Evolutionary conservation across 208 protist genomes (phyloP).

Genomic region (Acanthamoeba culbertsoni): DNA sequence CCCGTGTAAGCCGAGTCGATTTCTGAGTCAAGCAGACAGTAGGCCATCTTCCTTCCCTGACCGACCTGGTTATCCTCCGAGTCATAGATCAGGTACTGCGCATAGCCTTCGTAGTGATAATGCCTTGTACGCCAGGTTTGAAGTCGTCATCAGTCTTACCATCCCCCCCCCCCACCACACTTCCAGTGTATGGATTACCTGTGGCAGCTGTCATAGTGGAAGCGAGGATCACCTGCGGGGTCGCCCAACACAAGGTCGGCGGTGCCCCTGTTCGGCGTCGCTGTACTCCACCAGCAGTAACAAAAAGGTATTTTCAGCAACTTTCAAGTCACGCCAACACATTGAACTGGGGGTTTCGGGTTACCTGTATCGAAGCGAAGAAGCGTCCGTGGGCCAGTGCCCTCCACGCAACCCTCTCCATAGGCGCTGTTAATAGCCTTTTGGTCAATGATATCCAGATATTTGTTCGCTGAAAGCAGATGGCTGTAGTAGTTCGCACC

Average conservation of each 20-base stretch:
- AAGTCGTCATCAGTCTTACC: neutral
- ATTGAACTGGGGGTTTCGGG: neutral
- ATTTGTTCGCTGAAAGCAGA: too few species aligned
- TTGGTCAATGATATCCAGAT: too few species aligned
- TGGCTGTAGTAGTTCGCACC: neutral
- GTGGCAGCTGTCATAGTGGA: conserved; percentile 13
- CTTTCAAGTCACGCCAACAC: neutral
- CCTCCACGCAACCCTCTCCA: neutral
- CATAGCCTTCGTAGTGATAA: too few species aligned
- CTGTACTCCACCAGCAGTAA: neutral
- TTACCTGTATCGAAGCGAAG: conserved; percentile 12
- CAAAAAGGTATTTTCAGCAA: neutral
- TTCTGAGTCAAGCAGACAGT: too few species aligned
- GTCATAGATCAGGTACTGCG: too few species aligned
- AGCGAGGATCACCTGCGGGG: neutral
- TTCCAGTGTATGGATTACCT: neutral
- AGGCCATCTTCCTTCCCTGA: too few species aligned
- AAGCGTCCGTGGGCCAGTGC: neutral
- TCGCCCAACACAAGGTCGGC: neutral
- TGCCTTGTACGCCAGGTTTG: neutral
- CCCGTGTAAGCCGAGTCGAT: neutral
- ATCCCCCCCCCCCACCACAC: too few species aligned
- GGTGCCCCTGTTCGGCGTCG: neutral
- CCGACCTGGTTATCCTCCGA: too few species aligned
- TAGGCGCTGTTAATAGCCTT: too few species aligned